Evolutionary conservation across 108 stramenopile species (phyloP).

Genomic region (Pseudonitzschia pungens): DNA sequence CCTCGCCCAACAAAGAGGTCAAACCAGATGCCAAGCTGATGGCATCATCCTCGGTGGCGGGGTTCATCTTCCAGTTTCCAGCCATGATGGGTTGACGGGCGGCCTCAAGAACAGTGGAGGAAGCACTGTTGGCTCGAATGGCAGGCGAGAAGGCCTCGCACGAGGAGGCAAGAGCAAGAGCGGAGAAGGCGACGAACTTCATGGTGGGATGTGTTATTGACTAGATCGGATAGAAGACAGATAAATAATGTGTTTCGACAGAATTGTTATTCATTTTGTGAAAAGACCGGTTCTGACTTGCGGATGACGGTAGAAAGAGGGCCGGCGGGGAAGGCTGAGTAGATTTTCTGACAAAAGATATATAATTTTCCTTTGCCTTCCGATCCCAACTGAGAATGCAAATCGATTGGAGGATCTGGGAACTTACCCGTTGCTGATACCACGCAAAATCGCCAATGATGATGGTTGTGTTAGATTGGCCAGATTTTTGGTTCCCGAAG

Average conservation of each 20-base stretch:
- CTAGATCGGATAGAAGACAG: background rate
- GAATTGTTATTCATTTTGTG: background rate
- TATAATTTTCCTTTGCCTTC: background rate
- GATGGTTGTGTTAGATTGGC: background rate
- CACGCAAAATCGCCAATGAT: background rate
- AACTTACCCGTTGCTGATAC: background rate
- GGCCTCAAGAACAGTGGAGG: conserved; percentile 5
- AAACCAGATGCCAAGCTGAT: conserved; percentile 40
- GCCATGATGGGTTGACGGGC: conserved; percentile 83
- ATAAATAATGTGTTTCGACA: background rate
- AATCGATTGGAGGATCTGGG: conserved; percentile 3
- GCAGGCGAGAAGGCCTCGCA: background rate
- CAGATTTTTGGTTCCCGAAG: background rate
- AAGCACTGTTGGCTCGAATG: background rate
- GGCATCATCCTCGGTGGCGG: conserved; percentile 72
- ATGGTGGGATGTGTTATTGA: background rate
- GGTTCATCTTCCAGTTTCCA: conserved; percentile 97
- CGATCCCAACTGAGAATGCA: background rate
- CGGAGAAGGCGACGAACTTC: background rate
- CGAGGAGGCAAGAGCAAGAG: background rate
- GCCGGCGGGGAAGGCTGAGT: background rate
- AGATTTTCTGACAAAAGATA: background rate
- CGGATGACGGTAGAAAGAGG: background rate
- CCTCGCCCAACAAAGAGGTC: conserved; percentile 35
- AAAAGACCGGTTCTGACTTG: background rate